Evolutionary conservation across 106 monocot genomes (phyloP), one percentile per base, ranked within the genome.

Genomic region (Apostasia shenzhenica): DNA sequence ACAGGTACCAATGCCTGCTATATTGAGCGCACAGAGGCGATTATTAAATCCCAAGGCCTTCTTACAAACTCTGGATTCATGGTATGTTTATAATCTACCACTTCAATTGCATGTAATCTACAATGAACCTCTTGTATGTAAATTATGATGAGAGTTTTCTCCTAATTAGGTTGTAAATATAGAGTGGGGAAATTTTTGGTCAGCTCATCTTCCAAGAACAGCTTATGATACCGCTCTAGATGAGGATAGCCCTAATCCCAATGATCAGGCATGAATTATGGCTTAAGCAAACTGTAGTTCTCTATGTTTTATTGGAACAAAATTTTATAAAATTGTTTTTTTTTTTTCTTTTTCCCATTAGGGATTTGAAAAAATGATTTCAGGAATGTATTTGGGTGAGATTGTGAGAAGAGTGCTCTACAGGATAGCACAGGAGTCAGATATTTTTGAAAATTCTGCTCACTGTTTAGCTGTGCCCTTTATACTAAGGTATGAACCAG

Each of bases 311-410:
- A 6, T 60, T 48, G 55, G 42, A 13, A 26, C 26, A 5, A 41
- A 12, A 49, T 45, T 13, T n/a, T 3, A 3, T 60, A 72, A 41
- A 53, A 40, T 5, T 11, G 3, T 58, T 43, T 51, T 1, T 7
- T 59, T 7, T 47, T 47, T 47, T 48, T 55, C 48, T 41, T 63
- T 54, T 6, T 68, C 2, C 40, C 58, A 75, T 40, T 74, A 99
- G 97, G 97, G 92, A 48, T 99, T 99, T 73, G 97, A 99, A 57
- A 99, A 99, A 81, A 92, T 99, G 97, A 92, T 99, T 59, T 92
- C 97, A 45, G 92, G 89, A 71, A 85, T 92, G 89, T 99, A 99
- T 75, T 71, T 99, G 51, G 97, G 97, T 53, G 97, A 99, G 10
- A 89, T 99, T 70, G 81, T 67, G 44, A 84, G 97, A 78, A 85